Evolutionary conservation across 805 yeast genomes (phyloP), one percentile per base, ranked within the genome.

Genomic region (Starmerella floris): DNA sequence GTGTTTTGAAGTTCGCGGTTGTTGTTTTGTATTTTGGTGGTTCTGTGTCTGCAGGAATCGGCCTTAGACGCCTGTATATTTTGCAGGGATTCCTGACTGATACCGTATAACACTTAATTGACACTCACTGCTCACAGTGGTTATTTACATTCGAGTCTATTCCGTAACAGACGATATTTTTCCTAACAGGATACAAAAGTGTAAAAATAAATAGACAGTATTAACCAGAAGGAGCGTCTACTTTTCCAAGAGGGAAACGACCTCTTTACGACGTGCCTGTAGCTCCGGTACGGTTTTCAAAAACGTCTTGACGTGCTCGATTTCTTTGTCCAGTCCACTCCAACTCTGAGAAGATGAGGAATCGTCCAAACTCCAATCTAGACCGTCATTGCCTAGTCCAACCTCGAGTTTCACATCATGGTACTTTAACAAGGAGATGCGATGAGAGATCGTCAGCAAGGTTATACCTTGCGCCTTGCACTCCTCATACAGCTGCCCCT

Each of bases 391-490:
- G 35, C 70, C 69, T 28, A 72, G 73, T 23, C 78, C 72, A 32
- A 87, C 71, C 51, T 80, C 83, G 42, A 87, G 64, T 23, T 83
- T 65, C 51, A 72, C 74, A 51, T 79, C 85, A 59, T 85, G 96
- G 59, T 84, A 85, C 60, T 83, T 83, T 63, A 83, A 73, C 57
- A 85, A 67, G 34, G 83, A 68, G 25, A 93, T 88, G 37, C 95
- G 72, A 59, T 85, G 95, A 23, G 83, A 73, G 45, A 85, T 72
- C 1, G 95, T 83, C 43, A 85, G 74, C 50, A 82, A 74, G 1
- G 93, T 80, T 59, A 83, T 79, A 35, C 74, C 71, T 54, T 77
- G 76, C 43, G 64, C 66, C 54, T 76, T 80, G 61, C 85, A 68
- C 49, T 78, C 59, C 56, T 83, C 93, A 62, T 84, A 85, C 40